Conservation (phyloP, 1,284 basidiomycete genomes). For the Fomitopsis schrenkii region DNA sequence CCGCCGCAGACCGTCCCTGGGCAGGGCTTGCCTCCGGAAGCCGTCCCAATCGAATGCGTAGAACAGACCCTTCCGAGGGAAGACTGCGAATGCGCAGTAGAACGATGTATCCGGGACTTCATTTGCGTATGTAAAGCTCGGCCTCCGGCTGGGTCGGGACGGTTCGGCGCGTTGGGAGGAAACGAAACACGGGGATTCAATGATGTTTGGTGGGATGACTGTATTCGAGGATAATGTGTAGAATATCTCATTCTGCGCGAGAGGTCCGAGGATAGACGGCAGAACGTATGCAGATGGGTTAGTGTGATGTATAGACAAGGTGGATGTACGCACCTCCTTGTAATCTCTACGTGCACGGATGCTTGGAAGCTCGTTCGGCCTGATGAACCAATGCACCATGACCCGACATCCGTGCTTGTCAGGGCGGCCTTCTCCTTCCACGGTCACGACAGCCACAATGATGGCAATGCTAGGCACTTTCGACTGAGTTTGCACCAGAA, state of each 20-base stretch:
- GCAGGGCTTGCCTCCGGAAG: constrained; percentile 39
- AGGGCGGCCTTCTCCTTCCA: constrained; percentile 25
- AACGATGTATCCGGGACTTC: constrained; percentile 22
- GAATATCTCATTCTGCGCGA: constrained; percentile 62
- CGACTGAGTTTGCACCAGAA: constrained; percentile 54
- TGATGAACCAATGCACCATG: constrained; percentile 68
- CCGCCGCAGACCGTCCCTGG: neutral
- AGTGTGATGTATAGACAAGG: neutral
- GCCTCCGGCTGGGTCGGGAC: neutral
- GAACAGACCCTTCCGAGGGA: constrained; percentile 56
- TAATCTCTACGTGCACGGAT: constrained; percentile 54
- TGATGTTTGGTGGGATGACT: constrained; percentile 43
- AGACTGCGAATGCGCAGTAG: constrained; percentile 53
- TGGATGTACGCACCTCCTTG: constrained; percentile 40
- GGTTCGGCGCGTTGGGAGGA: constrained; percentile 18
- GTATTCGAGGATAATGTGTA: constrained; percentile 49
- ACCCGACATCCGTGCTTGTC: constrained; percentile 39
- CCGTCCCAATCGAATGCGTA: constrained; percentile 57
- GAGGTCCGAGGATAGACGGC: neutral
- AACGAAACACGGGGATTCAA: constrained; percentile 51
- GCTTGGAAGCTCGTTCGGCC: constrained; percentile 54
- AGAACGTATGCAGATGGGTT: neutral
- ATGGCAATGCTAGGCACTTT: constrained; percentile 57
- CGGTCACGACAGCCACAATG: constrained; percentile 64
- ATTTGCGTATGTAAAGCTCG: neutral